phyloP scores from a whole-genome alignment of 257 asterid genomes.

The Datura wrightii region DNA sequence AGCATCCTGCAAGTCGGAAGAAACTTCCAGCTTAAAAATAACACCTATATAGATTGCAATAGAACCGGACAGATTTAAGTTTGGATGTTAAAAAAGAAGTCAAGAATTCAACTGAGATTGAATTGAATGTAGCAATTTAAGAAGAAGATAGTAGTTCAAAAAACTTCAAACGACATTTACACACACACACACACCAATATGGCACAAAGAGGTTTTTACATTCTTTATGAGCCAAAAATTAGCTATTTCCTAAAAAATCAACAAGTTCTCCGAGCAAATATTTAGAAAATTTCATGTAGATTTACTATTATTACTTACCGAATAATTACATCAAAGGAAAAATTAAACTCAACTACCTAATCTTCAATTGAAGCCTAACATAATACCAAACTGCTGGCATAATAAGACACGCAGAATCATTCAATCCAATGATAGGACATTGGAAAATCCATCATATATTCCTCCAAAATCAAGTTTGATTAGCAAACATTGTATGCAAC shows the following conservation, averaged over 20 bases:
- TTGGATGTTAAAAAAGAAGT: background rate
- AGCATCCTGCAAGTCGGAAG: constrained; percentile 64
- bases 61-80: background rate
- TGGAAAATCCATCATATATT: background rate
- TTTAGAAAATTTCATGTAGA: background rate
- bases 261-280: constrained; percentile 14
- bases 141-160: background rate
- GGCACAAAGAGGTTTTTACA: constrained; percentile 14
- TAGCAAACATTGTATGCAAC: background rate
- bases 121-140: background rate
- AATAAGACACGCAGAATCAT: constrained; percentile 9
- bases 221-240: background rate
- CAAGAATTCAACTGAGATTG: background rate
- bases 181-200: background rate
- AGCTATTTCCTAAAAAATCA: background rate
- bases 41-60: constrained; percentile 1
- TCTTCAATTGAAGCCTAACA: constrained; percentile 26
- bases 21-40: constrained; percentile 17
- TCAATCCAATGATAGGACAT: background rate
- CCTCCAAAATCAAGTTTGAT: background rate
- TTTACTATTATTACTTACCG: constrained; percentile 2
- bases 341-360: background rate
- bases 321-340: constrained; percentile 16
- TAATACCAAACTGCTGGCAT: background rate
- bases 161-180: constrained; percentile 8